Base-by-base conservation (phyloP, 2,329 filamentous ascomycete genomes). In the Exophiala bonariae region DNA sequence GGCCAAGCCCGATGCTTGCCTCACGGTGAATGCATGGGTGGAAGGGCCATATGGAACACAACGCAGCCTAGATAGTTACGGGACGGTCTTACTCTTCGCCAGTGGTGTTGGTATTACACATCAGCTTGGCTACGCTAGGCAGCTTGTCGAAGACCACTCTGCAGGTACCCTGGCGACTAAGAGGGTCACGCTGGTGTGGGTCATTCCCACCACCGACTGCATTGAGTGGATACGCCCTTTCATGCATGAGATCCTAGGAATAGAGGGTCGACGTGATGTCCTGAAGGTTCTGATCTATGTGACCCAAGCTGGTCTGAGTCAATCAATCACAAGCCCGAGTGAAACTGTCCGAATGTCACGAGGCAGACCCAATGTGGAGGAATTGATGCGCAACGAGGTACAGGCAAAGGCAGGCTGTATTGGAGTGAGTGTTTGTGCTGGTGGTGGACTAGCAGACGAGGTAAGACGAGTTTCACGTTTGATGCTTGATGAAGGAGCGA, bases 51-150 rank as follows among this genome's bases (percentile, higher is more conserved):
- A 97, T 64, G 85, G 82, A 3, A 85, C 85, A 33, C 85, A 89
- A 63, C 86, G 96, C 68, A 83, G 83, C 51, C 83, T 97, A 55
- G 85, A 90, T 67, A 96, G 91, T 6, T 97, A 96, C 68, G 92
- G 93, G 31, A 93, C 95, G 34, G 83, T 85, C 35, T 81, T 99
- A 54, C 84, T 99, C 47, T 90, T 96, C 63, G 91, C 92, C 10
- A 91, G 90, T 47, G 89, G 92, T 47, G 90, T 93, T 4, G 93
- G 93, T 53, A 97, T 99, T 69, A 96, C 92, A 1, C 92, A 97
- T 66, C 90, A 95, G 65, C 81, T 97, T 22, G 88, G 90, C 26
- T 95, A 95, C 66, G 79, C 96, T 7, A 85, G 83, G 45, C 85
- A 93, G 41, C 74, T 92, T 3, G 78, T 92, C 49, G 72, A 82